Evolutionary conservation across 768 basidiomycete genomes (phyloP).

Genomic region (Candolleomyces aberdarensis): DNA sequence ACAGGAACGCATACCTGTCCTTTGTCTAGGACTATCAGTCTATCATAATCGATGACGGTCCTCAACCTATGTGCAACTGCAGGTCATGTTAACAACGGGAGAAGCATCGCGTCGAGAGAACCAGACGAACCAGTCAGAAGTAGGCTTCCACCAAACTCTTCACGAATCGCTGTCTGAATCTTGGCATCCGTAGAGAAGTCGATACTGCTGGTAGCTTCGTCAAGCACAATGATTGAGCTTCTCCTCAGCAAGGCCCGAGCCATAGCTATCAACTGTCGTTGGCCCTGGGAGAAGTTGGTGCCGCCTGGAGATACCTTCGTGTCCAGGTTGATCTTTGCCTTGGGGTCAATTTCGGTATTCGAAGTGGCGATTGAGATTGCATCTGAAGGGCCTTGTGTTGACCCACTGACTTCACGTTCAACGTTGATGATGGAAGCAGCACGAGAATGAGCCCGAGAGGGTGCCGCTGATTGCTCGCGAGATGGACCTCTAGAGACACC

Average conservation of each 20-base stretch:
- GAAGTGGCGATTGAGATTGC: conserved; percentile 38
- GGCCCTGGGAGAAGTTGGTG: conserved; percentile 90
- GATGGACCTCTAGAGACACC: conserved; percentile 50
- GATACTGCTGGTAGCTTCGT: conserved; percentile 84
- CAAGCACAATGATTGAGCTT: conserved; percentile 72
- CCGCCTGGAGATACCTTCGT: conserved; percentile 85
- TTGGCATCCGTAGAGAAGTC: conserved; percentile 87
- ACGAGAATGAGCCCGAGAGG: conserved; percentile 44
- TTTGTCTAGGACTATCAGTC: conserved; percentile 77
- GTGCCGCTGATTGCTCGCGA: conserved; percentile 41
- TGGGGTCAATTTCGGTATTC: conserved; percentile 54
- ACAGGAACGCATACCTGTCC: conserved; percentile 37
- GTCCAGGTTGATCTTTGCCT: conserved; percentile 60
- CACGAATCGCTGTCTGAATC: conserved; percentile 84
- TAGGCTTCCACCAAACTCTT: conserved; percentile 76
- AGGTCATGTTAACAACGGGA: neutral
- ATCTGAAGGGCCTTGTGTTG: neutral
- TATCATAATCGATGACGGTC: conserved; percentile 80
- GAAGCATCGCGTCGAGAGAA: neutral
- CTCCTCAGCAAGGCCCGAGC: conserved; percentile 73
- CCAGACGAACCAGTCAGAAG: conserved; percentile 62
- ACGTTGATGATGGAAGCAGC: conserved; percentile 37
- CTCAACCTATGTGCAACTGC: conserved; percentile 68
- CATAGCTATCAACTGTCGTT: conserved; percentile 85
- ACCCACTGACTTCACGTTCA: conserved; percentile 31